Conservation (phyloP, 164 flowering plant species). For the Sextonia rubra region DNA sequence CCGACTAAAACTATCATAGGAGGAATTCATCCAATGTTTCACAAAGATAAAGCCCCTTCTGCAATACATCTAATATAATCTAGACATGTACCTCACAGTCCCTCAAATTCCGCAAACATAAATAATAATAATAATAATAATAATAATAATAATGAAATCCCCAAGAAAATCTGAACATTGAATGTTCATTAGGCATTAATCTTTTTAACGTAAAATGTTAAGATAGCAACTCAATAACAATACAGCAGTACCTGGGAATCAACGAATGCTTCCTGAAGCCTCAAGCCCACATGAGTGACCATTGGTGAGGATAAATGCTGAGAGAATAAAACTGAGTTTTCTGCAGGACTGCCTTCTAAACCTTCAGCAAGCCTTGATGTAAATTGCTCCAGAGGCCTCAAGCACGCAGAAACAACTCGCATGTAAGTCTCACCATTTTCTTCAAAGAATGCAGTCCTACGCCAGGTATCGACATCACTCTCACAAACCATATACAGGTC, state of each 20-base stretch:
- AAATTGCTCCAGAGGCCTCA: conserved; percentile 77
- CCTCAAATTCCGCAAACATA: too few relatives aligned
- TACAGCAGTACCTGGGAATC: conserved; percentile 54
- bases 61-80: too few relatives aligned
- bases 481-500: conserved; percentile 87
- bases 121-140: too few relatives aligned
- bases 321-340: conserved; percentile 41
- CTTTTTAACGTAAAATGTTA: too few relatives aligned
- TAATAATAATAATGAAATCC: too few relatives aligned
- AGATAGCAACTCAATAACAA: too few relatives aligned
- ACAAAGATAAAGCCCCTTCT: too few relatives aligned
- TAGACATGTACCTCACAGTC: too few relatives aligned
- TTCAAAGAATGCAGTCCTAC: conserved; percentile 95
- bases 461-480: conserved; percentile 84
- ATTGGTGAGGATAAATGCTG: conserved; percentile 49
- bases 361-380: conserved; percentile 53
- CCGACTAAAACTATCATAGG: too few relatives aligned
- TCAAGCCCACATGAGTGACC: conserved; percentile 33
- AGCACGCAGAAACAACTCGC: conserved; percentile 65
- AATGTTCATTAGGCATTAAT: too few relatives aligned
- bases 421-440: conserved; percentile 91
- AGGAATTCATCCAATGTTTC: too few relatives aligned
- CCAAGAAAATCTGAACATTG: too few relatives aligned
- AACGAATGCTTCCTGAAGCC: conserved; percentile 41
- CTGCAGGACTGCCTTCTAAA: conserved; percentile 42